Base-by-base conservation (phyloP, 2,329 filamentous ascomycete genomes). In the Aspergillus calidoustus region DNA sequence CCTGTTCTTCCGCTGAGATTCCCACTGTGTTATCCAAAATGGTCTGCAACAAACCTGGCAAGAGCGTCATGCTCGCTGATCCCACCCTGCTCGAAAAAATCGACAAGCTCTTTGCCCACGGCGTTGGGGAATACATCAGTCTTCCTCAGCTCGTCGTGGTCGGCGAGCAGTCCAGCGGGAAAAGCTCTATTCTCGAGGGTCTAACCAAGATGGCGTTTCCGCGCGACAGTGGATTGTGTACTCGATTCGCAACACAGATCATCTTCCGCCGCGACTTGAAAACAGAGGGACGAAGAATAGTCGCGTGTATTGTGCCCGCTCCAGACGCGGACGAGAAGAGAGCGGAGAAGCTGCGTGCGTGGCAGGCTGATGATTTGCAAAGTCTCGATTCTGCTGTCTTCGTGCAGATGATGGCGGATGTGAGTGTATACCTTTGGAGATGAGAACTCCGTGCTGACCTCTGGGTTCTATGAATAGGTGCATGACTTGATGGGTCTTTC, bases 151-250 rank as follows among this genome's bases (percentile, higher is more conserved):
- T 79, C 44, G 71, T 79, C 25, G 76, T 79, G 17, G 71, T 74
- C 11, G 78, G 79, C 8, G 79, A 80, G 52, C 77, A 81, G 59
- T 80, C 75, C 0, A 74, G 72, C 51, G 77, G 80, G 2, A 76
- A 41, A 15, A 41, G 34, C 34, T 41, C 34, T 15, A 15, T 41
- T 41, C 34, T 41, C 9, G 34, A 41, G 34, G 34, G 34, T 15
- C 34, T 41, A 15, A 41, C 34, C 34, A 41, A 41, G 34, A 41
- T 41, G 34, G 34, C 34, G 11, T 41, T 41, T 15, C 34, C 34
- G 11, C 34, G 34, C 13, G 34, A 41, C 9, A 41, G 34, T 41
- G 34, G 34, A 41, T 11, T 41, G 11, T 41, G 34, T 41, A 41
- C 34, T 13, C 34, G 34, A 41, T 41, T 41, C 34, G 34, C 34